These are phyloP conservation scores for Cutaneotrichosporon sp. DNA, from an alignment of 1,284 basidiomycete genomes.

Conservation along the genomic window DNA sequence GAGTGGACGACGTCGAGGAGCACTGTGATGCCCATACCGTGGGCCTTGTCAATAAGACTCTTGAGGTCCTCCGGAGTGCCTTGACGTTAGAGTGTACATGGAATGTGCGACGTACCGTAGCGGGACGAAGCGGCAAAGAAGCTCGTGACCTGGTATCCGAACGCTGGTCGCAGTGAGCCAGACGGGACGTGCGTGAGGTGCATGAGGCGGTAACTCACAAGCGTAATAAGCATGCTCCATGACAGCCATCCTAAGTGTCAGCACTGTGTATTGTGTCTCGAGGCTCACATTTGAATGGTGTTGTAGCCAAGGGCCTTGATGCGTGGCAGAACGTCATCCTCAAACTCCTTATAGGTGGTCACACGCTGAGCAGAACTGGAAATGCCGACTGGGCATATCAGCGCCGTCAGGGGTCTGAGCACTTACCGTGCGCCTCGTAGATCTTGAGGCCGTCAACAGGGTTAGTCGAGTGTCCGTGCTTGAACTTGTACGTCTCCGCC, in stretches of 20 bases:
- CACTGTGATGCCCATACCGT: constrained; percentile 87
- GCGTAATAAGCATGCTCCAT: constrained; percentile 99
- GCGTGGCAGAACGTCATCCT: constrained; percentile 74
- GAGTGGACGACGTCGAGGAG: constrained; percentile 96
- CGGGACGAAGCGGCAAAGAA: constrained; percentile 98
- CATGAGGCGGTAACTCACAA: constrained; percentile 60
- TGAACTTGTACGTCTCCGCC: constrained; percentile 73
- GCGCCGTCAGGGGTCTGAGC: neutral
- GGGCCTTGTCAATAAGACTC: constrained; percentile 91
- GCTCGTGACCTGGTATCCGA: constrained; percentile 95
- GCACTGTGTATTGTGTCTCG: neutral
- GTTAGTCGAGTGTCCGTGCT: constrained; percentile 58
- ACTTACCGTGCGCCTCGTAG: constrained; percentile 80
- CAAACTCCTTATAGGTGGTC: constrained; percentile 95
- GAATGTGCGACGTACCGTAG: constrained; percentile 59
- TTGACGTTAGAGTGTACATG: constrained; percentile 22
- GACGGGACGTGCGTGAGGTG: neutral
- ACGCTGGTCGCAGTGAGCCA: constrained; percentile 59
- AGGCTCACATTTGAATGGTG: constrained; percentile 72
- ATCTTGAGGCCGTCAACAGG: constrained; percentile 67
- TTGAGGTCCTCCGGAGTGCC: constrained; percentile 90
- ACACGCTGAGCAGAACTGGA: constrained; percentile 83
- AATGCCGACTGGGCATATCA: constrained; percentile 70
- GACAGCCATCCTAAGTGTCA: constrained; percentile 70
- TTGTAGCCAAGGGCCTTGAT: constrained; percentile 94